These are phyloP conservation scores for Fraxinus albicans DNA, from an alignment of 305 asterid genomes.

Conservation along the genomic window DNA sequence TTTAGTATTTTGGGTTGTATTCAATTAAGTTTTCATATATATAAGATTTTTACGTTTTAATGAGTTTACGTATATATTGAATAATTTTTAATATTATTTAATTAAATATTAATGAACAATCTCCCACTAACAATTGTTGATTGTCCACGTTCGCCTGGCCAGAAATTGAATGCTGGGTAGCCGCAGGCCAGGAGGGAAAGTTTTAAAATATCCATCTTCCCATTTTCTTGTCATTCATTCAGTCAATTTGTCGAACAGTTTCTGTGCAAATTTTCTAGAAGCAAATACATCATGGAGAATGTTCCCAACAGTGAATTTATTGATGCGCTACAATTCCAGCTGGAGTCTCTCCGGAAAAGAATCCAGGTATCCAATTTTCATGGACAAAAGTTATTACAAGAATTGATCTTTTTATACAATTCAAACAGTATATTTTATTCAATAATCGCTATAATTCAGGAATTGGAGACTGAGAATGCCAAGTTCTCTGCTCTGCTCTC, in stretches of 20 bases:
- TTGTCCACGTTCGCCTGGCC: too few species aligned
- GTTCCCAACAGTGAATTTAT: conserved; percentile 27
- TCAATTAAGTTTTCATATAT: too few species aligned
- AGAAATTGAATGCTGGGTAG: too few species aligned
- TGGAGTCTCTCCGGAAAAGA: conserved; percentile 52
- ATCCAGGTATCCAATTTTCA: conserved; percentile 37
- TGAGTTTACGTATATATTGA: too few species aligned
- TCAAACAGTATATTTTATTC: background rate
- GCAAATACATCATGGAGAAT: conserved; percentile 34
- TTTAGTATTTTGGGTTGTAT: too few species aligned
- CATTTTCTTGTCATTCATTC: background rate
- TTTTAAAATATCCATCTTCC: background rate
- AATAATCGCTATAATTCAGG: conserved; percentile 42
- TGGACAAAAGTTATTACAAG: background rate
- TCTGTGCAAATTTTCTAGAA: conserved; percentile 19
- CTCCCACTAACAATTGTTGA: too few species aligned
- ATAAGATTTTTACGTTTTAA: too few species aligned
- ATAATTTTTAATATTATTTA: too few species aligned
- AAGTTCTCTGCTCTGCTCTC: conserved; percentile 48
- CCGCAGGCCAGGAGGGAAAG: background rate
- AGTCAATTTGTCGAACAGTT: conserved; percentile 32
- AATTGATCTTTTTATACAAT: background rate
- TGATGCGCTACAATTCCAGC: conserved; percentile 34
- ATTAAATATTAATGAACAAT: too few species aligned
- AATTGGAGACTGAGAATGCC: conserved; percentile 62